Base-by-base conservation (phyloP, 2,329 filamentous ascomycete species). In the Hypomyces rosellus region DNA sequence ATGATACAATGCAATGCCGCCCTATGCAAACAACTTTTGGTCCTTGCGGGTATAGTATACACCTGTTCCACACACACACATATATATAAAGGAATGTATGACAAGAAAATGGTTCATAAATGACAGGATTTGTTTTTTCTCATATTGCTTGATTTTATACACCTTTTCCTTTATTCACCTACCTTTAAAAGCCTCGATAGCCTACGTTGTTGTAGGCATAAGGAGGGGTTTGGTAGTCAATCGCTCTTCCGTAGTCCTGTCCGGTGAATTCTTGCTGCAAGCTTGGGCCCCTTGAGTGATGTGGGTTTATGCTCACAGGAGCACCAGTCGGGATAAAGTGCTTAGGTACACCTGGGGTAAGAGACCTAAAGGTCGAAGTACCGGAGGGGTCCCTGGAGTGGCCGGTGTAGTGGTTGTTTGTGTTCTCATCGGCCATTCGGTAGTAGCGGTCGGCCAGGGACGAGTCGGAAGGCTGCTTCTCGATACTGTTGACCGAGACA, bases 301-400 rank as follows among this genome's bases (percentile, higher is more conserved):
- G 63, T 3, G 54, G 48, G 18, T 20, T 63, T 7, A 65, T 58
- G 11, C 49, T 53, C 50, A 59, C 62, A 2, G 73, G 71, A 30
- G 72, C 73, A 1, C 72, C 70, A 40, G 65, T 61, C 12, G 59
- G 52, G 13, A 75, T 58, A 14, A 77, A 66, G 46, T 62, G 62
- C 53, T 68, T 63, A 5, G 62, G 59, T 4, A 58, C 59, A 51
- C 13, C 14, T 38, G 66, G 68, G 20, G 72, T 74, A 18, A 75
- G 55, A 4, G 70, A 62, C 22, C 72, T 15, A 15, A 16, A 40
- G 13, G 20, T 15, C 11, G 65, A 54, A 66, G 69, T 37, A 54
- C 45, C 14, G 0, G 59, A 59, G 1, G 63, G 59, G 18, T 60
- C 55, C 36, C 58, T 53, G 1, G 58, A 51, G 8, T 55, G 56